Percentiles rank a stretch among this genome's conserved stretches.
These are phyloP conservation scores for Botryobasidium botryosum DNA, from an alignment of 768 basidiomycete species.

Conservation along the genomic window DNA sequence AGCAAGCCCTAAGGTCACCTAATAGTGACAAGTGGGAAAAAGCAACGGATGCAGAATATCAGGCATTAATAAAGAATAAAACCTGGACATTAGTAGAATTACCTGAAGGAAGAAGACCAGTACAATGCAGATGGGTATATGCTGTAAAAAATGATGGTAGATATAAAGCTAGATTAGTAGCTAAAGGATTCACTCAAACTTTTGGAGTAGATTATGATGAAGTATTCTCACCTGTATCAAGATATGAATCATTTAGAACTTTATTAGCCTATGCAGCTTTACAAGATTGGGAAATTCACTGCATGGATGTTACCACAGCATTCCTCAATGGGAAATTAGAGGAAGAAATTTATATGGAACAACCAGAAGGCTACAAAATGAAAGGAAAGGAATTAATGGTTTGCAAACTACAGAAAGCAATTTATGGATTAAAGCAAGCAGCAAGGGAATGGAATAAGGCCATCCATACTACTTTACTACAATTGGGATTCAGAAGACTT, in stretches of 20 bases:
- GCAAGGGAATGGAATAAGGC: slow-evolving; percentile 7
- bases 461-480: no score
- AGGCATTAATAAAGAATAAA: no score
- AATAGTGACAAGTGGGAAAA: no score
- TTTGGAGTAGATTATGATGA: slow-evolving; percentile 10
- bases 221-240: slow-evolving; percentile 18
- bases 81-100: no score
- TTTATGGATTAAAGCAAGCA: slow-evolving; percentile 4
- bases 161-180: slow-evolving; percentile 8
- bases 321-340: slow-evolving; percentile 26
- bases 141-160: slow-evolving; percentile 6
- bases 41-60: no score
- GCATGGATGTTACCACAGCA: slow-evolving; percentile 28
- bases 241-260: slow-evolving; percentile 14
- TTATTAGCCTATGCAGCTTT: slow-evolving; percentile 24
- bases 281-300: slow-evolving; percentile 22
- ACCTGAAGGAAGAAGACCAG: no score
- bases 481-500: not conserved
- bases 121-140: no score
- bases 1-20: no score
- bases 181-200: slow-evolving; percentile 10
- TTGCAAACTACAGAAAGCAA: slow-evolving; percentile 14
- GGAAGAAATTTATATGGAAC: slow-evolving; percentile 15
- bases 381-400: no score
- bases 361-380: slow-evolving; percentile 10